A percentile compares a stretch with the other conserved stretches of the same genome.
phyloP scores from a whole-genome alignment of 2,329 filamentous ascomycete genomes.

The Drechslerella dactyloides region DNA sequence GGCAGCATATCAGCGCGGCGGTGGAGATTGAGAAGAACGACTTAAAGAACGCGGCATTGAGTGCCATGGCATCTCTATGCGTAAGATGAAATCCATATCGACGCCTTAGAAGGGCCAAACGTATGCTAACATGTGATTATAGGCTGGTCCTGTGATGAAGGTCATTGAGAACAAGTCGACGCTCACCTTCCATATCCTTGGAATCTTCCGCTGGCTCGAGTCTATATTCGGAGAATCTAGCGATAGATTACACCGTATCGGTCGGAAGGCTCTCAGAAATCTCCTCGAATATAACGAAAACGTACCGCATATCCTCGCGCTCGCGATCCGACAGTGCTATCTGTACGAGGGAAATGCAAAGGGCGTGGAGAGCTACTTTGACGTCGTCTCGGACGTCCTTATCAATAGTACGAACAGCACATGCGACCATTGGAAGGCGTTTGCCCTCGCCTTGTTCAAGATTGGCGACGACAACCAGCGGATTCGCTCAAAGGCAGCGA shows the following conservation, averaged over 20 bases:
- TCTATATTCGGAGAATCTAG: slow-evolving; percentile 91
- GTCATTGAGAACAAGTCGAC: slow-evolving; percentile 81
- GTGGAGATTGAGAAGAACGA: slow-evolving; percentile 98
- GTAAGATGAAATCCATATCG: slow-evolving; percentile 61
- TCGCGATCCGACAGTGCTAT: slow-evolving; percentile 92
- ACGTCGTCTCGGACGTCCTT: slow-evolving; percentile 86
- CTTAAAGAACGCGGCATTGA: slow-evolving; percentile 84
- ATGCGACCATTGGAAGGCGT: slow-evolving; percentile 85
- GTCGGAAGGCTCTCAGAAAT: slow-evolving; percentile 84
- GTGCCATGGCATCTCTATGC: slow-evolving; percentile 93
- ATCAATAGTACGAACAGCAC: slow-evolving; percentile 82
- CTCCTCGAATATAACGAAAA: slow-evolving; percentile 89
- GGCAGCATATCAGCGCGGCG: slow-evolving; percentile 77
- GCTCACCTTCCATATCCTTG: slow-evolving; percentile 86
- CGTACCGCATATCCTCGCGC: slow-evolving; percentile 81
- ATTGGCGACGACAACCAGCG: slow-evolving; percentile 89
- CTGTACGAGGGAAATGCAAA: slow-evolving; percentile 67
- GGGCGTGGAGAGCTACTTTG: slow-evolving; percentile 91
- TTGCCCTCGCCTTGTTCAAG: slow-evolving; percentile 87
- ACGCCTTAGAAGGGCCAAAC: background rate
- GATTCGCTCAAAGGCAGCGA: slow-evolving; percentile 84
- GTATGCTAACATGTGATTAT: slow-evolving; percentile 40
- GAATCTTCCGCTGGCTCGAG: slow-evolving; percentile 94
- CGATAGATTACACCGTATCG: slow-evolving; percentile 89
- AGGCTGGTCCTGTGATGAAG: slow-evolving; percentile 55